Percentiles rank a stretch among this genome's conserved stretches.
Conservation (phyloP, 1,139 yeast species). For the Saccharomyces hybrid region DNA sequence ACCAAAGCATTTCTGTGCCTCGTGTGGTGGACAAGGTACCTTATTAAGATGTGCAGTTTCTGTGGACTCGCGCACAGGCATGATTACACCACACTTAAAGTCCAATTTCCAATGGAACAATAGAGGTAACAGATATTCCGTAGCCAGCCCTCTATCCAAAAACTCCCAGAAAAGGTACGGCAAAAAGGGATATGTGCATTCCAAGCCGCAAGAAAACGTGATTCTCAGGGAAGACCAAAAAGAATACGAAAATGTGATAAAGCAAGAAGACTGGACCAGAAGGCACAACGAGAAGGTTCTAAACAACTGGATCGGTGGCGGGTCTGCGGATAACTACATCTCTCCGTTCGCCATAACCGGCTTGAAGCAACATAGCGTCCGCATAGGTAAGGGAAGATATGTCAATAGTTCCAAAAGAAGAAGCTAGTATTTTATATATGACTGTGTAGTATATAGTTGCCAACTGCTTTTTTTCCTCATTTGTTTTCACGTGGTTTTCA, state of each 20-base stretch:
- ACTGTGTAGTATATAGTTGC: slow-evolving; percentile 7
- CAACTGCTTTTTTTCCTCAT: neutral
- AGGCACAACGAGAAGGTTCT: slow-evolving; percentile 78
- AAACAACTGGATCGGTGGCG: slow-evolving; percentile 89
- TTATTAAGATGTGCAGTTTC: slow-evolving; percentile 86
- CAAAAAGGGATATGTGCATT: slow-evolving; percentile 65
- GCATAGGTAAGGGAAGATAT: slow-evolving; percentile 74
- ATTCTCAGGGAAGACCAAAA: slow-evolving; percentile 87
- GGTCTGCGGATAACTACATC: slow-evolving; percentile 76
- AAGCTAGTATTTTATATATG: slow-evolving; percentile 16
- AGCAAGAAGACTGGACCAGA: slow-evolving; percentile 82
- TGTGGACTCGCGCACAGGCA: slow-evolving; percentile 71
- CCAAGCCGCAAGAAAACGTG: slow-evolving; percentile 45
- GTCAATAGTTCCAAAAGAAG: slow-evolving; percentile 55
- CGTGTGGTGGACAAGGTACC: slow-evolving; percentile 86
- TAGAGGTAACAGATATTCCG: slow-evolving; percentile 73
- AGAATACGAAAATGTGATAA: slow-evolving; percentile 82
- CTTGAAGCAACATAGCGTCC: slow-evolving; percentile 59
- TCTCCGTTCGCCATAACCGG: slow-evolving; percentile 82
- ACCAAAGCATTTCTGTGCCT: slow-evolving; percentile 87
- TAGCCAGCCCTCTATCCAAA: slow-evolving; percentile 69
- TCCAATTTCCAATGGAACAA: slow-evolving; percentile 90
- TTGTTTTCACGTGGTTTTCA: slow-evolving; percentile 7
- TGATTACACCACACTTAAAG: slow-evolving; percentile 82
- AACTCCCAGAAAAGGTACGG: slow-evolving; percentile 56